Conservation (phyloP, 768 basidiomycete species). For the Boletus speciosus region DNA sequence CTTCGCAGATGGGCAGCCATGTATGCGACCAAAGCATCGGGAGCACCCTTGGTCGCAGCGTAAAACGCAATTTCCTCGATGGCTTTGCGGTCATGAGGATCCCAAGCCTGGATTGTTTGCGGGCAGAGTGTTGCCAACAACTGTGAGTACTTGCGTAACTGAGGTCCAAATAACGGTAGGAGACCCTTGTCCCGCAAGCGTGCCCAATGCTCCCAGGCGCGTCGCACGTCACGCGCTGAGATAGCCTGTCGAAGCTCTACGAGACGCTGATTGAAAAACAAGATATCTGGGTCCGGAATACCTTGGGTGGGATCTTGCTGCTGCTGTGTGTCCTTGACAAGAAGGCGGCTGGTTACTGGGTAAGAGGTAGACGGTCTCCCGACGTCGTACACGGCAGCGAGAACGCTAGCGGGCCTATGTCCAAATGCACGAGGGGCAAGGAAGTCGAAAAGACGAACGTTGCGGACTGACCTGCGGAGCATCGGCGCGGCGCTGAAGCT, state of each 20-base stretch:
- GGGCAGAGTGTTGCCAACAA: slow-evolving; percentile 32
- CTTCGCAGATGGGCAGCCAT: slow-evolving; percentile 45
- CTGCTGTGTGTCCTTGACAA: slow-evolving; percentile 8
- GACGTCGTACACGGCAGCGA: slow-evolving; percentile 5
- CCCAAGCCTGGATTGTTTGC: slow-evolving; percentile 18
- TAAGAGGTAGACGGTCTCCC: not conserved
- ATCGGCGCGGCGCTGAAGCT: slow-evolving; percentile 14
- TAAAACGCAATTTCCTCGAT: slow-evolving; percentile 49
- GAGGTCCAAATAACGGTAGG: slow-evolving; percentile 44
- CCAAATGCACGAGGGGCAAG: slow-evolving; percentile 37
- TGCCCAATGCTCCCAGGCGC: slow-evolving; percentile 38
- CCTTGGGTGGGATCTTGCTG: slow-evolving; percentile 7
- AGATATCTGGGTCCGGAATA: slow-evolving; percentile 30
- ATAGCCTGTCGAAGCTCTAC: slow-evolving; percentile 39
- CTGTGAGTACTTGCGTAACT: slow-evolving; percentile 39
- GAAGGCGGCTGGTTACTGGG: not conserved
- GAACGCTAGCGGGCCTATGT: slow-evolving; percentile 19
- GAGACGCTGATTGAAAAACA: slow-evolving; percentile 36
- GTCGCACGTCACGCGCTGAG: slow-evolving; percentile 31
- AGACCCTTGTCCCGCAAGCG: slow-evolving; percentile 42
- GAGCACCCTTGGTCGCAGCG: slow-evolving; percentile 42
- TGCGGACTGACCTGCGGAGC: slow-evolving; percentile 26
- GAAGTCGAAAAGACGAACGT: slow-evolving; percentile 38
- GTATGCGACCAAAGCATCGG: slow-evolving; percentile 47
- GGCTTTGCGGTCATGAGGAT: slow-evolving; percentile 26